Base-by-base conservation (phyloP, 1,284 basidiomycete genomes). In the Cryptococcus deneoformans region DNA sequence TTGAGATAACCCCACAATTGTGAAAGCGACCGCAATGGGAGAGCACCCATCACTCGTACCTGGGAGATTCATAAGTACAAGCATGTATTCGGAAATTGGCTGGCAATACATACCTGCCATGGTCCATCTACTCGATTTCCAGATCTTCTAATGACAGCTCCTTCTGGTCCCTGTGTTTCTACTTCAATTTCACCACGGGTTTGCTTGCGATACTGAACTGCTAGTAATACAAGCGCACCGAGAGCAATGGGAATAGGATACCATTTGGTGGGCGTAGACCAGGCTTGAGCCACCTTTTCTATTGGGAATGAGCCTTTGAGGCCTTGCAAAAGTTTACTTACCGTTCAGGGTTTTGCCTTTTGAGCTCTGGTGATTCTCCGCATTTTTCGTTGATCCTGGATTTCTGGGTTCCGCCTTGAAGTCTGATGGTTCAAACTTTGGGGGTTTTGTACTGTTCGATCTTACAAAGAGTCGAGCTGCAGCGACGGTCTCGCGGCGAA, bases 1-100 rank as follows among this genome's bases (percentile, higher is more conserved):
- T 98, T 99, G 57, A 96, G 72, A 78, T 93, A 94, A 7, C 96
- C 96, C 93, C 95, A 99, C 7, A 97, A 79, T 5, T 94, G 87
- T 34, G 93, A 98, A 70, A 98, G 86, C 65, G 92, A 91, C 46
- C 94, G 87, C 14, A 99, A 84, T 0, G 95, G 95, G 3, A 99
- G 84, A 6, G 94, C 94, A 53, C 93, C 95, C 50, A 99, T 82
- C 53, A 99, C 92, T 77, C 96, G 90, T 34, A 98, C 91, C 91
- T 96, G 20, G 20, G 20, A 20, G 20, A 20, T 20, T 20, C 20
- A 20, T 20, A 20, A 20, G 20, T 1, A 20, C 20, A 20, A 20
- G 20, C 20, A 20, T 20, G 20, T 20, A 20, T 1, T 20, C 20
- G 20, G 20, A 20, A 20, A 20, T 2, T 20, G 20, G 20, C 20